Evolutionary conservation across 495 filamentous ascomycete species (phyloP), one percentile per base, ranked within the genome.

Genomic region (Ascobolus immersus): DNA sequence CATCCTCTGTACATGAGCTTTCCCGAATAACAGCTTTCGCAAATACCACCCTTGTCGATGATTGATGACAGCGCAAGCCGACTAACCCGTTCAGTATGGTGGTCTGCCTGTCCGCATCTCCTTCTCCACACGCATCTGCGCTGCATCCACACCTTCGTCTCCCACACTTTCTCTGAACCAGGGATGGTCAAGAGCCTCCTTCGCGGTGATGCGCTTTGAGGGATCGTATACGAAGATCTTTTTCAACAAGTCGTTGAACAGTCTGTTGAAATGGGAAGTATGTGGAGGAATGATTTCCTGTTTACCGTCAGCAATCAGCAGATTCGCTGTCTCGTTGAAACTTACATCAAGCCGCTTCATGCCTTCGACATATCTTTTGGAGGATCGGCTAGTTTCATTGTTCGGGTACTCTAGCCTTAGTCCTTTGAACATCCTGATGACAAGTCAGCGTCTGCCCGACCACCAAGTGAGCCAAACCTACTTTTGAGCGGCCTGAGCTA

Each of bases 171-270:
- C 84, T 42, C 71, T 73, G 57, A 96, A 96, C 86, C 86, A 96
- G 0, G 74, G 69, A 47, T 96, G 86, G 39, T 84, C 69, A 28
- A 96, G 57, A 5, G 86, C 86, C 45, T 89, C 57, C 43, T 90
- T 79, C 35, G 86, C 86, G 3, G 78, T 90, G 44, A 96, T 90
- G 19, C 86, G 70, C 36, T 73, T 65, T 29, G 70, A 71, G 2
- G 89, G 82, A 41, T 96, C 82, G 51, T 96, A 96, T 19, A 92
- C 72, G 45, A 96, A 96, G 39, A 96, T 96, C 41, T 67, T 72
- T 39, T 69, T 63, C 1, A 96, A 58, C 3, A 96, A 65, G 48
- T 94, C 81, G 18, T 92, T 60, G 53, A 96, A 94, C 28, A 72
- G 64, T 32, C 62, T 60, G 47, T 90, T 73, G 57, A 94, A 96